Percentiles rank a stretch among this genome's conserved stretches.
Evolutionary conservation across 495 filamentous ascomycete genomes (phyloP).

Genomic region (Physcia stellaris): DNA sequence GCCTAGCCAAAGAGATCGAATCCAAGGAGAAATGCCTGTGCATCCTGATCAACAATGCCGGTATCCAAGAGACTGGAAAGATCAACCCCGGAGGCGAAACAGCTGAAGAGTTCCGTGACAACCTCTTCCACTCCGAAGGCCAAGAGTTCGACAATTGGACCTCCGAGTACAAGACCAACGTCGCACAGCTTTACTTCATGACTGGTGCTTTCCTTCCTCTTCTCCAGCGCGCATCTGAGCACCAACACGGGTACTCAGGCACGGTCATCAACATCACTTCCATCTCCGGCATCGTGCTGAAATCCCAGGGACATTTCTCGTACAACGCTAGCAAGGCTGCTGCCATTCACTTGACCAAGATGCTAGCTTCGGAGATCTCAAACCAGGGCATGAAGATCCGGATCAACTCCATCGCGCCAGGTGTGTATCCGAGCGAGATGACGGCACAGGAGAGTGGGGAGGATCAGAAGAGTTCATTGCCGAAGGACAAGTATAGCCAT

Average conservation of each 20-base stretch:
- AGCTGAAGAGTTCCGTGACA: slow-evolving; percentile 35
- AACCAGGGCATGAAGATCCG: slow-evolving; percentile 29
- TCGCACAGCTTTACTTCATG: slow-evolving; percentile 34
- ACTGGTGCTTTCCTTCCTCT: slow-evolving; percentile 28
- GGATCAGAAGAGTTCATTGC: slow-evolving; percentile 50
- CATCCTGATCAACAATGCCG: slow-evolving; percentile 46
- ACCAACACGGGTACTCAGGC: slow-evolving; percentile 35
- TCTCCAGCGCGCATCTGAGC: slow-evolving; percentile 30
- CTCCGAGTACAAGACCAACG: slow-evolving; percentile 32
- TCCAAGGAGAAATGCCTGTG: slow-evolving; percentile 30
- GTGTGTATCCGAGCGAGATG: slow-evolving; percentile 20
- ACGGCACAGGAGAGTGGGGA: slow-evolving; percentile 37
- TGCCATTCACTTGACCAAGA: slow-evolving; percentile 37
- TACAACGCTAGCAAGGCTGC: slow-evolving; percentile 41
- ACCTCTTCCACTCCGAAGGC: slow-evolving; percentile 38
- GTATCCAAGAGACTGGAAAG: slow-evolving; percentile 22
- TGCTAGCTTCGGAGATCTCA: slow-evolving; percentile 36
- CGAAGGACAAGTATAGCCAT: slow-evolving; percentile 43
- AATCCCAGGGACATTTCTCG: slow-evolving; percentile 37
- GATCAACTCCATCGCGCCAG: slow-evolving; percentile 42
- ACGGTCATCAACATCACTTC: slow-evolving; percentile 48
- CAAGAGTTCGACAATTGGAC: slow-evolving; percentile 33
- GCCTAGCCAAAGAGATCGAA: slow-evolving; percentile 30
- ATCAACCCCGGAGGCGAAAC: slow-evolving; percentile 24
- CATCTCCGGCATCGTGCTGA: slow-evolving; percentile 36